Percentiles rank a stretch among this genome's conserved stretches.
Conservation (phyloP, 1,139 yeast species). For the Geotrichum carabidarum region DNA sequence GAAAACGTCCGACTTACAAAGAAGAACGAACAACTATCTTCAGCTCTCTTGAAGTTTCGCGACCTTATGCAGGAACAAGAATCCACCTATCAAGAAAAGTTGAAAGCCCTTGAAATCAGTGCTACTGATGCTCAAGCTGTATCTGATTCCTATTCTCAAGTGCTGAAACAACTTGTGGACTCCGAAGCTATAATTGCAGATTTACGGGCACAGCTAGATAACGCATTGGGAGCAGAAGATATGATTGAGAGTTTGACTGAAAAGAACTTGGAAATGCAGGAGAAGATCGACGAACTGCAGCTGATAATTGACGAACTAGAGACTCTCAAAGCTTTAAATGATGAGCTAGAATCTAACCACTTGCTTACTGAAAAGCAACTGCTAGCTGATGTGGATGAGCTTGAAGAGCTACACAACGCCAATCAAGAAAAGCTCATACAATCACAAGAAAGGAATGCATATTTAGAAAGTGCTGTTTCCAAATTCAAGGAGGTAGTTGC, state of each 20-base stretch:
- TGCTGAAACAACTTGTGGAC: conserved; percentile 36
- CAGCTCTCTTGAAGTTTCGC: conserved; percentile 37
- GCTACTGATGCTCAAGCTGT: conserved; percentile 15
- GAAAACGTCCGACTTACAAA: conserved; percentile 39
- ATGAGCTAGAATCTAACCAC: conserved; percentile 58
- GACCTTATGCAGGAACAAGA: conserved; percentile 40
- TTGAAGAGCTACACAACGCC: conserved; percentile 35
- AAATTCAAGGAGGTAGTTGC: conserved; percentile 35
- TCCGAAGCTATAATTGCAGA: conserved; percentile 45
- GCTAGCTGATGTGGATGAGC: conserved; percentile 41
- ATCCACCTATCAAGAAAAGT: conserved; percentile 41
- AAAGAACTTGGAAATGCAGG: conserved; percentile 48
- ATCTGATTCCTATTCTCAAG: conserved; percentile 22
- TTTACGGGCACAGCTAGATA: conserved; percentile 42
- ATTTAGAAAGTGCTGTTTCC: conserved; percentile 34
- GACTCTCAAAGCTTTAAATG: conserved; percentile 55
- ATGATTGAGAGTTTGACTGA: conserved; percentile 54
- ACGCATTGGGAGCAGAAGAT: conserved; percentile 37
- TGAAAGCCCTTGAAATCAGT: conserved; percentile 32
- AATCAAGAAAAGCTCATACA: conserved; percentile 35
- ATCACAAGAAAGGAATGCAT: conserved; percentile 38
- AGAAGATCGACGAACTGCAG: conserved; percentile 41
- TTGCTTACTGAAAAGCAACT: conserved; percentile 53
- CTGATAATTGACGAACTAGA: conserved; percentile 52
- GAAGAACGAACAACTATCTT: conserved; percentile 42